These are phyloP conservation scores for Rhazya stricta DNA, from an alignment of 257 asterid species.

Conservation along the genomic window DNA sequence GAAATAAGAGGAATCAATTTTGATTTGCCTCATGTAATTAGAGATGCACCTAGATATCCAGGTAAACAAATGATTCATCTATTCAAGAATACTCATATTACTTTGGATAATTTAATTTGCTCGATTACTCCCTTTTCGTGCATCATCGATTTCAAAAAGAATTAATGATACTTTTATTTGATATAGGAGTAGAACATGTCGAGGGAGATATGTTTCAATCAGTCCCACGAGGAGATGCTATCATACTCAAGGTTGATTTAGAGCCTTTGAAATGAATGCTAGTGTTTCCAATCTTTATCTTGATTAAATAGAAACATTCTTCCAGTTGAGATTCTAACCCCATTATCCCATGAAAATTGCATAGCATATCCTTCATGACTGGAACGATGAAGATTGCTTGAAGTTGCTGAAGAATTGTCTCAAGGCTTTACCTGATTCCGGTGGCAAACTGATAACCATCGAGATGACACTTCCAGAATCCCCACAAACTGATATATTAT, in stretches of 20 bases:
- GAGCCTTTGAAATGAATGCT: too few relatives aligned
- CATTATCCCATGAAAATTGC: too few relatives aligned
- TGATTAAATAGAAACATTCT: too few relatives aligned
- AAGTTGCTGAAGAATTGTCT: not conserved
- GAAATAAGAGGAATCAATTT: slow-evolving; percentile 38
- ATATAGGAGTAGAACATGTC: not conserved
- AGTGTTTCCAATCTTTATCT: too few relatives aligned
- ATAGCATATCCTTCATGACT: slow-evolving; percentile 4
- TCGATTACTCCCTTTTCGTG: too few relatives aligned
- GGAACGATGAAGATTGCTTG: not conserved
- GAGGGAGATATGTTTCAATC: slow-evolving; percentile 3
- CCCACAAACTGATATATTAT: not conserved
- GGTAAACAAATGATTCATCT: slow-evolving; percentile 6
- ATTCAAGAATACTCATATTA: too few relatives aligned
- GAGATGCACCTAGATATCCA: slow-evolving; percentile 26
- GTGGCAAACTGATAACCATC: not conserved
- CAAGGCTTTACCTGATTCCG: slow-evolving; percentile 2
- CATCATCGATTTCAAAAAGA: too few relatives aligned
- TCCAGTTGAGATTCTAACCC: too few relatives aligned
- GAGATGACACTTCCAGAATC: slow-evolving; percentile 1
- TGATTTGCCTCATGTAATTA: slow-evolving; percentile 38
- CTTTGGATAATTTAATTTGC: too few relatives aligned
- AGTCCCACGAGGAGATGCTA: slow-evolving; percentile 1
- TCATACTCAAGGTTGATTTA: slow-evolving; percentile 6
- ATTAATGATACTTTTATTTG: not conserved